Conservation (phyloP, 1,284 basidiomycete species). For the Apiotrichum brassicae region DNA sequence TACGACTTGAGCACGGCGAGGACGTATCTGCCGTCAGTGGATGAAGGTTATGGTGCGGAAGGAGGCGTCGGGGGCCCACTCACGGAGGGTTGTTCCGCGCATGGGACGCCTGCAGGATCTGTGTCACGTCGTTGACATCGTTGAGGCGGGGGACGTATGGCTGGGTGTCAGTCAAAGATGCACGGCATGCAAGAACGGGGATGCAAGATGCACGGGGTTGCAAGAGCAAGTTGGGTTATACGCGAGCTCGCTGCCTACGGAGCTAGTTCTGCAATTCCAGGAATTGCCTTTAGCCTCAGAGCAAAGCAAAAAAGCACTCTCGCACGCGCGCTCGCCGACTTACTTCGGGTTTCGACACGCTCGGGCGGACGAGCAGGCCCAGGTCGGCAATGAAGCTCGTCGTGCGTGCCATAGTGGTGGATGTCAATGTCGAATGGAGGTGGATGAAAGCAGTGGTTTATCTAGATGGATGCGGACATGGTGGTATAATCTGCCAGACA, state of each 20-base stretch:
- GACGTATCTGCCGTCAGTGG: background rate
- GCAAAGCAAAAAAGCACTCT: no score
- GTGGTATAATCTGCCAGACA: no score
- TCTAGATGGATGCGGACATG: no score
- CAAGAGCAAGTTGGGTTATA: no score
- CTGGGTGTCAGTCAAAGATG: background rate
- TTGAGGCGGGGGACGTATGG: background rate
- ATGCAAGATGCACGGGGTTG: no score
- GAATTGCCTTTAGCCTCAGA: no score
- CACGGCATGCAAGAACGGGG: no score
- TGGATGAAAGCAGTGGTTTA: no score
- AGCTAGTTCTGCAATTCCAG: no score
- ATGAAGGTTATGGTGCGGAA: background rate
- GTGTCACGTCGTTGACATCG: background rate
- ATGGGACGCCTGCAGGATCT: background rate
- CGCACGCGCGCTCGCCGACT: background rate
- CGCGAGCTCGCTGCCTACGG: no score
- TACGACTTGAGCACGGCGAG: background rate
- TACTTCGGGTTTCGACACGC: background rate
- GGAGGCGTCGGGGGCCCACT: background rate
- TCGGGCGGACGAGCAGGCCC: conserved; percentile 1
- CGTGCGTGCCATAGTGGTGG: background rate
- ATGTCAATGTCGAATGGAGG: background rate
- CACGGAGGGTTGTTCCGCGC: background rate
- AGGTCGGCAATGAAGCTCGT: background rate